phyloP scores from a whole-genome alignment of 345 rosid genomes.

The Syzygium aromaticum region DNA sequence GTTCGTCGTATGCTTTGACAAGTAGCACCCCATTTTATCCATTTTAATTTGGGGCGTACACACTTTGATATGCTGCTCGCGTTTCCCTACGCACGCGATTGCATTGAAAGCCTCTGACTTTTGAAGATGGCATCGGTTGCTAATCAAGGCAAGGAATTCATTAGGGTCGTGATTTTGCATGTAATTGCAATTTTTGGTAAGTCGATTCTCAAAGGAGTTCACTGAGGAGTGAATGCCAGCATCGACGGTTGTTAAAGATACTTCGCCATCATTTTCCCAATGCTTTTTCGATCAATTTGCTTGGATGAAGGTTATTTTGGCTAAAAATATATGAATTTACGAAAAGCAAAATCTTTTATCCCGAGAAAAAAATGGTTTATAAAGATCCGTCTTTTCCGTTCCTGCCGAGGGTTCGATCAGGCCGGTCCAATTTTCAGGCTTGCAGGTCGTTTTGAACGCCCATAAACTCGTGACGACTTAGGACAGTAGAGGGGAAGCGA shows the following conservation, averaged over 20 bases:
- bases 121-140: not conserved
- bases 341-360: not conserved
- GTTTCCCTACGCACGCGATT: not conserved
- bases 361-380: not conserved
- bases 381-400: not conserved
- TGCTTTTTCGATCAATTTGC: not conserved
- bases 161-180: not conserved
- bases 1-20: not conserved
- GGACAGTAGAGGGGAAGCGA: not conserved
- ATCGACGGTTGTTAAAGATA: not conserved
- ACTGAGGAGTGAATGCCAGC: not conserved
- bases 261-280: not conserved
- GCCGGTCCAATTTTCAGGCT: not conserved
- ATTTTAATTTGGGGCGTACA: not conserved
- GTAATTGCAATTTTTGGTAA: not conserved
- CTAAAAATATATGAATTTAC: not conserved
- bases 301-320: not conserved
- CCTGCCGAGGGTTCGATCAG: fast-evolving
- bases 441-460: fast-evolving
- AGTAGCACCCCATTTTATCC: not conserved
- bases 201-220: not conserved
- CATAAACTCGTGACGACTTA: not conserved
- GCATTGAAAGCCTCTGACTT: not conserved
- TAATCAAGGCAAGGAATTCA: not conserved
- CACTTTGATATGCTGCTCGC: not conserved